Evolutionary conservation across 768 basidiomycete genomes (phyloP).

Genomic region (Calocera cornea): DNA sequence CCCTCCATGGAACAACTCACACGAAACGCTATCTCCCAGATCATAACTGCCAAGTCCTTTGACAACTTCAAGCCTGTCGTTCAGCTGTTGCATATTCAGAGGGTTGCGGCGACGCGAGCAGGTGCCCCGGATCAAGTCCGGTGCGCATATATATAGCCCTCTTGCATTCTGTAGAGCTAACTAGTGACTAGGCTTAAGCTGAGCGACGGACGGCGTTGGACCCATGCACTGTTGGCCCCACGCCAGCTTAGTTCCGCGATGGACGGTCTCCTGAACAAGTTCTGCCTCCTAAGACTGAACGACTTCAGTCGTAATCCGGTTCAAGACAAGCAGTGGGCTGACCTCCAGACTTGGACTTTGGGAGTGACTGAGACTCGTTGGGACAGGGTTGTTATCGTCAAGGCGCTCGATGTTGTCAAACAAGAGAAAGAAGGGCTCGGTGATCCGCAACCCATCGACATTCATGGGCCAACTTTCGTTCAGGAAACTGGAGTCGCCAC

Average conservation of each 20-base stretch:
- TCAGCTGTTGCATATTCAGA: background rate
- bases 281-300: background rate
- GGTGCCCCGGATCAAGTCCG: background rate
- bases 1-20: background rate
- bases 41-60: background rate
- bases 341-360: background rate
- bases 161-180: background rate
- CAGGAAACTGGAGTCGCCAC: constrained; percentile 8
- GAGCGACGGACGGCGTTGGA: constrained; percentile 27
- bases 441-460: constrained; percentile 1
- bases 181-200: background rate
- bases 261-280: constrained; percentile 19
- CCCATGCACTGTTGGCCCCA: constrained; percentile 32
- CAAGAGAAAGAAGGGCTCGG: constrained; percentile 8
- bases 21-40: background rate
- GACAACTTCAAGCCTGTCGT: constrained; percentile 7
- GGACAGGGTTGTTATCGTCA: background rate
- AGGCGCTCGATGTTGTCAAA: constrained; percentile 1
- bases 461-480: constrained; percentile 2
- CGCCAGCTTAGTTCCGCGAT: constrained; percentile 27
- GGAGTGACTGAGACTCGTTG: background rate
- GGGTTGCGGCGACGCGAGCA: constrained; percentile 19
- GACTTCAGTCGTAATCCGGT: background rate
- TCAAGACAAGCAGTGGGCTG: background rate
- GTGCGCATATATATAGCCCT: background rate